phyloP scores from a whole-genome alignment of 2,329 filamentous ascomycete genomes.

The Xylaria polymorpha region DNA sequence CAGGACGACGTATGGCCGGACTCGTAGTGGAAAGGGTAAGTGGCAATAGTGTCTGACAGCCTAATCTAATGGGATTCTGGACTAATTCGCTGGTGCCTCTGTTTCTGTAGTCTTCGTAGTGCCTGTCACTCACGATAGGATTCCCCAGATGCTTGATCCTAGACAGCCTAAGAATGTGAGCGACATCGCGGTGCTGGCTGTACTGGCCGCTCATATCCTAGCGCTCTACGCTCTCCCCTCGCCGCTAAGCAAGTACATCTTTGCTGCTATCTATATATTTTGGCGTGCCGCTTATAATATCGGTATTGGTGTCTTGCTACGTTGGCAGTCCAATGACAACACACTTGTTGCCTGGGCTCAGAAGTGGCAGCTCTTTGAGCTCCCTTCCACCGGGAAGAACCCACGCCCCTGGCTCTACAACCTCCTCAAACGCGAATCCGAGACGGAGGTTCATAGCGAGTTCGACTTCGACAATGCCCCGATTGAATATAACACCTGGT shows the following conservation, averaged over 20 bases:
- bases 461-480: constrained; percentile 94
- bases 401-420: constrained; percentile 84
- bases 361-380: constrained; percentile 86
- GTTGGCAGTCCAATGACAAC: constrained; percentile 89
- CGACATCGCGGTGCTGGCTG: constrained; percentile 81
- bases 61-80: not conserved
- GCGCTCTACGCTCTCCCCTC: constrained; percentile 79
- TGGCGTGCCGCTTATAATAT: constrained; percentile 94
- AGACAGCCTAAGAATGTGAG: constrained; percentile 95
- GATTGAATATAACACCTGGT: constrained; percentile 98
- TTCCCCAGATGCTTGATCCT: constrained; percentile 94
- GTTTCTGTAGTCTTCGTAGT: constrained; percentile 84
- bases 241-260: constrained; percentile 76
- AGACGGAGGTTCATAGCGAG: constrained; percentile 93
- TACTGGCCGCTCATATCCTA: constrained; percentile 80
- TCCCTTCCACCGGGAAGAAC: constrained; percentile 82
- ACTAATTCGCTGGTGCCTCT: constrained; percentile 17
- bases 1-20: constrained; percentile 89
- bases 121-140: constrained; percentile 97
- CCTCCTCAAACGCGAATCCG: constrained; percentile 87
- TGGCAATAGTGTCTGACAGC: constrained; percentile 37
- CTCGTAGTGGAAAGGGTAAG: constrained; percentile 89
- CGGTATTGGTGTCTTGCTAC: constrained; percentile 90
- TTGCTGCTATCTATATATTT: constrained; percentile 86
- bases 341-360: constrained; percentile 88